Evolutionary conservation across 208 protist species (phyloP).

Genomic region (Porcisia deanei): DNA sequence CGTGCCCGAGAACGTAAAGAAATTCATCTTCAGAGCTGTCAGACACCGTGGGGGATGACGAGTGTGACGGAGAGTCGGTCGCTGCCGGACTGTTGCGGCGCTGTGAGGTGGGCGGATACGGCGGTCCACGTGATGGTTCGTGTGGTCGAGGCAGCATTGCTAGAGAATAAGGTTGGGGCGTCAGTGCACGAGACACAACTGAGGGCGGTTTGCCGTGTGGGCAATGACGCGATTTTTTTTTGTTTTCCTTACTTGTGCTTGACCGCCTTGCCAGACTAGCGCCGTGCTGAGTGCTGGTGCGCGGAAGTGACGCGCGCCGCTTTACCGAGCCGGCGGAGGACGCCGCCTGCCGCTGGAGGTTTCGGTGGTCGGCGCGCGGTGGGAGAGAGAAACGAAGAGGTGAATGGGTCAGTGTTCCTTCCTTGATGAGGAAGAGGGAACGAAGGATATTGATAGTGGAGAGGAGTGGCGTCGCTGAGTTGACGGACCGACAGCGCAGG

Average conservation of each 20-base stretch:
- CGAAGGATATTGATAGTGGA: conserved; percentile 17
- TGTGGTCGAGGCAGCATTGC: neutral
- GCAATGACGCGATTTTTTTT: neutral
- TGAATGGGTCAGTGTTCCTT: neutral
- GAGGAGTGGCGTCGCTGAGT: neutral
- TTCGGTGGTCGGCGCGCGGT: neutral
- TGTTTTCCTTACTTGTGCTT: neutral
- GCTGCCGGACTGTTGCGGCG: neutral
- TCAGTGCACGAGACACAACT: conserved; percentile 2
- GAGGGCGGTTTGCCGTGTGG: neutral
- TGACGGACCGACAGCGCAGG: neutral
- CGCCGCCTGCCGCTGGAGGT: neutral
- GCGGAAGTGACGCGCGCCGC: neutral
- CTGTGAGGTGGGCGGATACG: neutral
- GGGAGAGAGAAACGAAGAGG: neutral
- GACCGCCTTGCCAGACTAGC: neutral
- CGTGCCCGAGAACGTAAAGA: conserved; percentile 37
- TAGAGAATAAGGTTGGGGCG: neutral
- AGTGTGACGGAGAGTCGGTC: conserved; percentile 6
- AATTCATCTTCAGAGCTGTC: conserved; percentile 33
- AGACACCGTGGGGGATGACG: conserved; percentile 1
- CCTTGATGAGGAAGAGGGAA: conserved; percentile 1
- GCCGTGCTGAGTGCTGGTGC: neutral
- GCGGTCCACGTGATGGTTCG: conserved; percentile 7
- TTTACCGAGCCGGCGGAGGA: neutral